Percentiles rank a stretch among this genome's conserved stretches.
Evolutionary conservation across 192 early-diverging fungal genomes (phyloP).

Genomic region (Cetraspora pellucida): DNA sequence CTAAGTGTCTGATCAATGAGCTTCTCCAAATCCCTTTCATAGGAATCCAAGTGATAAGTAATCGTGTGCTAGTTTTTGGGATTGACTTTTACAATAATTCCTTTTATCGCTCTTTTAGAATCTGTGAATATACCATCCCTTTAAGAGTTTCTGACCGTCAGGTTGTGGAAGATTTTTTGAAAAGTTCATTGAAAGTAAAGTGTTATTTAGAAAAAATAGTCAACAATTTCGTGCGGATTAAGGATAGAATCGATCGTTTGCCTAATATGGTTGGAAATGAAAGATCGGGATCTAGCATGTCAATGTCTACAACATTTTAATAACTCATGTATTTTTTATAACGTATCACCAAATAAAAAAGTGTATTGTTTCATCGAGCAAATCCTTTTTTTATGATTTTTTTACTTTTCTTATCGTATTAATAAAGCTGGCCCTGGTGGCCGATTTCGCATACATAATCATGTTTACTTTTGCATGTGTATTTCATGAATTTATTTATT

Average conservation of each 20-base stretch:
- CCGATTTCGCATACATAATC: too few relatives aligned
- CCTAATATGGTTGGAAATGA: too few relatives aligned
- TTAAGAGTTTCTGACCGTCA: not conserved
- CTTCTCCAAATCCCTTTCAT: not conserved
- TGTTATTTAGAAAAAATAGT: not conserved
- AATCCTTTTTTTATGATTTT: too few relatives aligned
- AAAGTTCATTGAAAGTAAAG: slow-evolving; percentile 4
- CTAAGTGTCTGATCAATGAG: not conserved
- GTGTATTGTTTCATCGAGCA: too few relatives aligned
- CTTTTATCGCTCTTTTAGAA: slow-evolving; percentile 10
- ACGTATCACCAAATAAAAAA: too few relatives aligned
- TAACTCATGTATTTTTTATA: too few relatives aligned
- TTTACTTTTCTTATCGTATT: too few relatives aligned
- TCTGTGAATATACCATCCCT: not conserved
- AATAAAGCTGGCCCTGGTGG: too few relatives aligned
- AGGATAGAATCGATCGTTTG: slow-evolving; percentile 2
- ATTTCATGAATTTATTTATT: too few relatives aligned
- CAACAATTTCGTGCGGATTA: not conserved
- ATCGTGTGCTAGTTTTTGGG: not conserved
- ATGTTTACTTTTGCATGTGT: too few relatives aligned
- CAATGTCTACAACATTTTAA: too few relatives aligned
- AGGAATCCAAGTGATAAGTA: not conserved
- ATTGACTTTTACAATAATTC: slow-evolving; percentile 15
- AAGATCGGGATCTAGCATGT: too few relatives aligned
- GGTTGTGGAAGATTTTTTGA: not conserved